Evolutionary conservation across 805 yeast genomes (phyloP).

Genomic region (Ogataea haglerorum): DNA sequence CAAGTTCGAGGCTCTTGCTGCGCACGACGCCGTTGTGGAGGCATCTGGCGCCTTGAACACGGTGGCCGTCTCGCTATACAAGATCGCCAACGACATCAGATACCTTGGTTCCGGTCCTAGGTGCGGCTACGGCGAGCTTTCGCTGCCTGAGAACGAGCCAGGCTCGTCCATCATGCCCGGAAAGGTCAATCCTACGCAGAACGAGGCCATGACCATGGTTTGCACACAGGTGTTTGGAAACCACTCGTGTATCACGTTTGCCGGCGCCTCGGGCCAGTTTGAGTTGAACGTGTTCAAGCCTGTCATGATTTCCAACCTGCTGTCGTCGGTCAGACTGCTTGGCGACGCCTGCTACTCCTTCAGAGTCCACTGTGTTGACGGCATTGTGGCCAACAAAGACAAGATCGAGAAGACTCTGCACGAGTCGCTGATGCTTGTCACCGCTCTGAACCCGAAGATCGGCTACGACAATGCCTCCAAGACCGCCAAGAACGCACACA

Average conservation of each 20-base stretch:
- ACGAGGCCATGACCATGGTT: slow-evolving; percentile 98
- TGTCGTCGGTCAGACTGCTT: slow-evolving; percentile 80
- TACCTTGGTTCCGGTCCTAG: slow-evolving; percentile 99
- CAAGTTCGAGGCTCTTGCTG: slow-evolving; percentile 98
- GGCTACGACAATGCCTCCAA: slow-evolving; percentile 97
- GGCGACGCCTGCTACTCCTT: slow-evolving; percentile 89
- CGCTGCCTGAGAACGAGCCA: slow-evolving; percentile 97
- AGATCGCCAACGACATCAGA: slow-evolving; percentile 97
- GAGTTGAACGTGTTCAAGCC: slow-evolving; percentile 99
- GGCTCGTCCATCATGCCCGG: slow-evolving; percentile 99
- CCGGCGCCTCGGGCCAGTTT: slow-evolving; percentile 98
- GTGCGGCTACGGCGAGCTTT: slow-evolving; percentile 96
- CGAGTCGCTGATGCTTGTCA: slow-evolving; percentile 96
- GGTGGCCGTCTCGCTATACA: slow-evolving; percentile 86
- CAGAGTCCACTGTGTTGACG: slow-evolving; percentile 93
- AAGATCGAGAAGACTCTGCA: slow-evolving; percentile 84
- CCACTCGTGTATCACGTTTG: slow-evolving; percentile 90
- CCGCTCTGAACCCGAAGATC: slow-evolving; percentile 97
- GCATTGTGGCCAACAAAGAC: slow-evolving; percentile 83
- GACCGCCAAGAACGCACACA: slow-evolving; percentile 98
- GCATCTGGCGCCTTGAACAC: slow-evolving; percentile 97
- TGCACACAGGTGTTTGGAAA: slow-evolving; percentile 98
- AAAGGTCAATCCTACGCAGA: slow-evolving; percentile 98
- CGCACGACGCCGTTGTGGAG: slow-evolving; percentile 97
- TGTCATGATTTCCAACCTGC: slow-evolving; percentile 84